Percentiles rank a stretch among this genome's conserved stretches.
Conservation (phyloP, 2,329 filamentous ascomycete species). For the Aspergillus vadensis region DNA sequence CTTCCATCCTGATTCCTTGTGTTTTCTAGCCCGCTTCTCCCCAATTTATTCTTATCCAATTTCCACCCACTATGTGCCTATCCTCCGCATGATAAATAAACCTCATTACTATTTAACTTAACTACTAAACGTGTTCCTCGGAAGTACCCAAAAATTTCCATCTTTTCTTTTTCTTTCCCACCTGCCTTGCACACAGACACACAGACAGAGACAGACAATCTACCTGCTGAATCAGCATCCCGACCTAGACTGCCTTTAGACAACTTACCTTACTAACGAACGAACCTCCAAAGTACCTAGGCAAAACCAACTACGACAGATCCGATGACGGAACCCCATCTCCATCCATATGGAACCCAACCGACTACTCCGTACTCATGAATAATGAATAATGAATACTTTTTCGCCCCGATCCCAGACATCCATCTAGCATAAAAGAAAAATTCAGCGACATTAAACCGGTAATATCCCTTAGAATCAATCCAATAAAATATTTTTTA, state of each 20-base stretch:
- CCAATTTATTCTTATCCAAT: background rate
- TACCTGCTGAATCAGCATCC: constrained; percentile 19
- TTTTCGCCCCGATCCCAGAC: background rate
- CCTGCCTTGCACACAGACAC: background rate
- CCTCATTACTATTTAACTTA: background rate
- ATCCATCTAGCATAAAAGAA: background rate
- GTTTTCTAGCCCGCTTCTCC: background rate
- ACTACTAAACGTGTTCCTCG: background rate
- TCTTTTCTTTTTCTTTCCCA: background rate
- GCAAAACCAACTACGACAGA: constrained; percentile 7
- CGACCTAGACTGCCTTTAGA: constrained; percentile 11
- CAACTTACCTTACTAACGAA: background rate
- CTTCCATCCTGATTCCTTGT: background rate
- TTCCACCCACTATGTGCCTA: background rate
- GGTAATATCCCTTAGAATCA: no score
- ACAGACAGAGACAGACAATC: no score
- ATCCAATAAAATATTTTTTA: background rate
- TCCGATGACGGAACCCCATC: constrained; percentile 27
- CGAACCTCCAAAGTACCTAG: background rate
- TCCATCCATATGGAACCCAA: no score
- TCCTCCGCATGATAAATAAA: background rate
- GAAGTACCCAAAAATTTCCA: background rate
- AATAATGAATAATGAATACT: background rate
- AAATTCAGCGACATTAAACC: no score
- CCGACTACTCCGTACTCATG: background rate